A percentile compares a stretch with the other conserved stretches of the same genome.
Evolutionary conservation across 345 rosid genomes (phyloP).

Genomic region (Arabis hirsuta): DNA sequence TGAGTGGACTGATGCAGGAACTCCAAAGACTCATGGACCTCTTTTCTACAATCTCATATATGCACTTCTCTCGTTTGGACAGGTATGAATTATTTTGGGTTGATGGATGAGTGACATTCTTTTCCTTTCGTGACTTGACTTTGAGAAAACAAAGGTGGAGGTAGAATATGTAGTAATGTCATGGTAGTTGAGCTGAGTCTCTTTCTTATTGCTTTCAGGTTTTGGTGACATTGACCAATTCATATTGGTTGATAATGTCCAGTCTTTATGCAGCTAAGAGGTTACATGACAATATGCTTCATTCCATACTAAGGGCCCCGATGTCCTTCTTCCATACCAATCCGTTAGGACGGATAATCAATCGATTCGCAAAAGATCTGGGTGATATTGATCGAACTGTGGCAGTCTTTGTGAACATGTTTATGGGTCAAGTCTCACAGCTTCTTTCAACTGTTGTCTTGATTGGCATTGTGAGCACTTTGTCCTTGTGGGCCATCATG

Average conservation of each 20-base stretch:
- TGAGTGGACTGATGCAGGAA: constrained; percentile 85
- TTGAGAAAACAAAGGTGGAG: neutral
- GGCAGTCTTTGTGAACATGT: constrained; percentile 77
- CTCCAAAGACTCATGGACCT: constrained; percentile 57
- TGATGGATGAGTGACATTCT: constrained; percentile 18
- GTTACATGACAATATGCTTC: constrained; percentile 92
- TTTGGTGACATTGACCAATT: constrained; percentile 76
- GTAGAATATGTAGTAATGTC: neutral
- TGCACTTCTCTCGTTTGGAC: constrained; percentile 74
- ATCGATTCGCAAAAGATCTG: constrained; percentile 96
- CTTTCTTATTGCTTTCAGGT: constrained; percentile 59
- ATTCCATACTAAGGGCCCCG: constrained; percentile 90
- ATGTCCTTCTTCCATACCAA: constrained; percentile 97
- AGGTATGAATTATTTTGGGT: constrained; percentile 58
- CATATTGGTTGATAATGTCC: constrained; percentile 88
- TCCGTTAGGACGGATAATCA: constrained; percentile 93
- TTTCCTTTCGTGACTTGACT: constrained; percentile 10
- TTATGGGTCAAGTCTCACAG: constrained; percentile 80
- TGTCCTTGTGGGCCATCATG: constrained; percentile 98
- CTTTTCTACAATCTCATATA: constrained; percentile 79
- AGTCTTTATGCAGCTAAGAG: constrained; percentile 92
- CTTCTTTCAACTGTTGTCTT: constrained; percentile 95
- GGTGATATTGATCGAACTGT: constrained; percentile 96
- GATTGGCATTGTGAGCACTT: constrained; percentile 95
- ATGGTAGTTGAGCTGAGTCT: constrained; percentile 20